Conservation (phyloP, 2,329 filamentous ascomycete species). For the Arthrinium puccinioides region DNA sequence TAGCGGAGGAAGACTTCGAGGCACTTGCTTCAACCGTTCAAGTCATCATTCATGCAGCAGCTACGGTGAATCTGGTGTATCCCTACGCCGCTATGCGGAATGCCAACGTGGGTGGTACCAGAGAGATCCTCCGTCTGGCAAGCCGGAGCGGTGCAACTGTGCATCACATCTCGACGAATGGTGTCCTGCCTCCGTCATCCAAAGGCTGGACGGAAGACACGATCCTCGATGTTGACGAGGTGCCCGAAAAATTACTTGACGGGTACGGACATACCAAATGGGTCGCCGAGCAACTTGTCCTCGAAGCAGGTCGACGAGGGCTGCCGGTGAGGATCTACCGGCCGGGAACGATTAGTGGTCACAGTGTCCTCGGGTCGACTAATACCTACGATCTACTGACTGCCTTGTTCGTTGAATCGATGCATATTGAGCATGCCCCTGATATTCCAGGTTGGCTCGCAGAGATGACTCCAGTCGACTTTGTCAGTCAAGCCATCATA, state of each 20-base stretch:
- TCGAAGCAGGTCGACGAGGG: conserved; percentile 61
- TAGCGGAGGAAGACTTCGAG: conserved; percentile 58
- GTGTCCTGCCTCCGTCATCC: conserved; percentile 64
- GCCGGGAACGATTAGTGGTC: conserved; percentile 71
- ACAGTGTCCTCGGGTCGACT: conserved; percentile 65
- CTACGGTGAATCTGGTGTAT: conserved; percentile 75
- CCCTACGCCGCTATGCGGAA: conserved; percentile 69
- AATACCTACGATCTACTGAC: conserved; percentile 75
- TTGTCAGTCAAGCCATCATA: conserved; percentile 67
- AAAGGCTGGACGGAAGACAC: conserved; percentile 65
- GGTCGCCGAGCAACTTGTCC: conserved; percentile 70
- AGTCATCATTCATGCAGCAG: conserved; percentile 71
- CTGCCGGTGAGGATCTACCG: conserved; percentile 66
- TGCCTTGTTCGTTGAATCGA: conserved; percentile 68
- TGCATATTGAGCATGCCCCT: conserved; percentile 63
- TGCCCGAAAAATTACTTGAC: conserved; percentile 61
- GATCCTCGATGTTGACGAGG: conserved; percentile 59
- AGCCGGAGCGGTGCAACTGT: conserved; percentile 61
- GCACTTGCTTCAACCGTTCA: conserved; percentile 58
- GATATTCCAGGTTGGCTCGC: conserved; percentile 68
- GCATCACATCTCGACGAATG: conserved; percentile 75
- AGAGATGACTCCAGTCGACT: conserved; percentile 81
- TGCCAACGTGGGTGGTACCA: conserved; percentile 73
- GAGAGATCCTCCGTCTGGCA: conserved; percentile 66
- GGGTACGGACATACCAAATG: conserved; percentile 78